phyloP scores from a whole-genome alignment of 1,284 basidiomycete genomes.

The Ceratobasidium sp. region DNA sequence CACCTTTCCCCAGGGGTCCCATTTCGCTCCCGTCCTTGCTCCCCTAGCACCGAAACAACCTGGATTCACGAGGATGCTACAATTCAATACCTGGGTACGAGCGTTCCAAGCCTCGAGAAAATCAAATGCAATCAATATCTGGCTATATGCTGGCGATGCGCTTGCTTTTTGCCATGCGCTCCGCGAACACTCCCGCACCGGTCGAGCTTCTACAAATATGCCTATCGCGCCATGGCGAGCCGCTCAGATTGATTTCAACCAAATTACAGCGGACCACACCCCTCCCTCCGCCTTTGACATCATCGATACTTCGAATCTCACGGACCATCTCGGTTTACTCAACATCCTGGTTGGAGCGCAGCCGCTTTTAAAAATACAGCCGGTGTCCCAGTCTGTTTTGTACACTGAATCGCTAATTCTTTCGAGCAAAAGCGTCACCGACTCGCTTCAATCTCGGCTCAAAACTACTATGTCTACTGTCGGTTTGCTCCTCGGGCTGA shows the following conservation, averaged over 20 bases:
- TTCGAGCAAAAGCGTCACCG: background rate
- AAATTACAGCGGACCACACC: background rate
- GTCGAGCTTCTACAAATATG: background rate
- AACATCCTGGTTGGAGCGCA: slow-evolving; percentile 17
- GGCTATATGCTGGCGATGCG: slow-evolving; percentile 19
- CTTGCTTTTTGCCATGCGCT: slow-evolving; percentile 24
- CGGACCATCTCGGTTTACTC: slow-evolving; percentile 21
- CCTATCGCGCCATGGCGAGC: background rate
- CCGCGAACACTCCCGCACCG: background rate
- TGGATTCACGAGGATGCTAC: background rate
- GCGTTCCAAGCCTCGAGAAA: background rate
- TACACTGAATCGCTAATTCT: slow-evolving; percentile 20
- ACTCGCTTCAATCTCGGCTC: background rate
- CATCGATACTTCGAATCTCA: slow-evolving; percentile 28
- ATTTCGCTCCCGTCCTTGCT: background rate
- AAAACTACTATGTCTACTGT: slow-evolving; percentile 1
- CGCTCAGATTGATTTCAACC: slow-evolving; percentile 1
- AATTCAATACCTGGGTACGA: slow-evolving; percentile 10
- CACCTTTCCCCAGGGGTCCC: slow-evolving; percentile 16
- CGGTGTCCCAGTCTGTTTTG: slow-evolving; percentile 22
- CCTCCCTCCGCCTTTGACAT: slow-evolving; percentile 2
- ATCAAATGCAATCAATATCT: background rate
- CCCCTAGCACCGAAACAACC: background rate
- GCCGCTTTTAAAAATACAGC: background rate
- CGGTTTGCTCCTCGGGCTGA: slow-evolving; percentile 7